phyloP scores from a whole-genome alignment of 257 asterid genomes.

The Solanum piurae region DNA sequence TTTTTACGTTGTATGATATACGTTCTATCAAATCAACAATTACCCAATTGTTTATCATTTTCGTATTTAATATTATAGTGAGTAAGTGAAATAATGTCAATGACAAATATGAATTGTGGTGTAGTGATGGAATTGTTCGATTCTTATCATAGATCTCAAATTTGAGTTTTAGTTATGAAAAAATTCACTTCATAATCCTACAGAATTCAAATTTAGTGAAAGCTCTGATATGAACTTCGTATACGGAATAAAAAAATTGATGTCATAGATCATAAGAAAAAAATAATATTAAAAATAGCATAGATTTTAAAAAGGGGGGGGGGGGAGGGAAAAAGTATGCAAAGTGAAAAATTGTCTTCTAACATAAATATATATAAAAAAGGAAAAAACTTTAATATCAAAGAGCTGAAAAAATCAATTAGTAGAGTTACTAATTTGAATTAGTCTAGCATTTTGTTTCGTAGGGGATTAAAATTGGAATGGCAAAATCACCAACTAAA shows the following conservation, averaged over 20 bases:
- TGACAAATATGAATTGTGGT: not conserved
- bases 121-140: rapidly evolving
- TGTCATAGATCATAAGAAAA: not conserved
- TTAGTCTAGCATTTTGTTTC: not conserved
- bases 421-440: not conserved
- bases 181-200: no score
- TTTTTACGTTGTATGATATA: not conserved
- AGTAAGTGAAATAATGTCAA: no score
- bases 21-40: not conserved
- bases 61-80: no score
- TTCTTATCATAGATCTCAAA: rapidly evolving
- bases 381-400: not conserved
- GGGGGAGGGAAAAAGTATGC: not conserved
- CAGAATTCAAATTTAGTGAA: rapidly evolving
- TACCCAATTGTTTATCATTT: rapidly evolving
- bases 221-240: no score
- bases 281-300: no score
- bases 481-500: not conserved
- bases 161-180: rapidly evolving
- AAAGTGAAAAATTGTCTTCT: not conserved
- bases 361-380: no score
- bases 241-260: rapidly evolving
- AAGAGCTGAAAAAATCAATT: not conserved
- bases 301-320: not conserved
- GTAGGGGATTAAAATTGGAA: not conserved